These are phyloP conservation scores for Zygosaccharomyces bailii DNA, from an alignment of 805 yeast species.

Conservation along the genomic window DNA sequence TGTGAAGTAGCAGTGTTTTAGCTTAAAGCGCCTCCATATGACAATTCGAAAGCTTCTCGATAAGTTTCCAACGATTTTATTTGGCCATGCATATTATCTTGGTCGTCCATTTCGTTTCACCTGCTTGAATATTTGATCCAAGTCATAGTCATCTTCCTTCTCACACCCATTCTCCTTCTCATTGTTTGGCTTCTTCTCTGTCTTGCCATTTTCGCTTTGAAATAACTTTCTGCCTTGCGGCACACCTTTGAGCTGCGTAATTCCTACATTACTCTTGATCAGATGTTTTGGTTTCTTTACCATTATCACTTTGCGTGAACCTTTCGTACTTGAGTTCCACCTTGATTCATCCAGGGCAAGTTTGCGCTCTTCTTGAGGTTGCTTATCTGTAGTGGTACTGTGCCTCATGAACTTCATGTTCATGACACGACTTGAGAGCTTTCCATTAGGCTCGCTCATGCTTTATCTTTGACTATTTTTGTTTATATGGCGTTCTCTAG, in stretches of 20 bases:
- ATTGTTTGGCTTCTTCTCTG: constrained; percentile 34
- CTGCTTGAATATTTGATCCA: constrained; percentile 23
- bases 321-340: constrained; percentile 16
- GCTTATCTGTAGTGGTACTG: constrained; percentile 35
- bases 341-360: constrained; percentile 22
- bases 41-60: no score
- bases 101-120: constrained; percentile 21
- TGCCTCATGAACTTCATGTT: constrained; percentile 75
- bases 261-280: constrained; percentile 10
- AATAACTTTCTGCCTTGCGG: constrained; percentile 11
- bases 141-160: constrained; percentile 22
- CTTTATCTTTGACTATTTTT: constrained; percentile 3
- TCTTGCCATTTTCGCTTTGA: constrained; percentile 37
- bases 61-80: no score
- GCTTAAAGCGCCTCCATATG: no score
- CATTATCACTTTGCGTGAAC: constrained; percentile 5
- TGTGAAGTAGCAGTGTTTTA: no score
- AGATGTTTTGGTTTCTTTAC: constrained; percentile 5
- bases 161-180: constrained; percentile 45
- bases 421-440: constrained; percentile 65
- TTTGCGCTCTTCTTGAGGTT: constrained; percentile 29
- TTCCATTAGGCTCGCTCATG: constrained; percentile 32
- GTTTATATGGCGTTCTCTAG: constrained; percentile 6
- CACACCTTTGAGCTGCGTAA: constrained; percentile 14
- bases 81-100: constrained; percentile 12